A percentile compares a stretch with the other conserved stretches of the same genome.
These are phyloP conservation scores for thale cress (Arabidopsis thaliana) DNA, from an alignment of 345 rosid genomes.

Conservation along the genomic window TAIR10.1 NC_003071.7:9042001-9042500, in stretches of 20 bases:
- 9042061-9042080: conserved; percentile 77
- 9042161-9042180: conserved; percentile 94
- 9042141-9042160: conserved; percentile 78
- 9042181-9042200: conserved; percentile 92
- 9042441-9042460: conserved; percentile 59
- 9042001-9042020: conserved; percentile 8
- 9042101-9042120: conserved; percentile 73
- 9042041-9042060: conserved; percentile 5
- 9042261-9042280: conserved; percentile 88
- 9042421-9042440: conserved; percentile 69
- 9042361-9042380: conserved; percentile 5
- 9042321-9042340: neutral
- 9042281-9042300: conserved; percentile 21
- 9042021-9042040: conserved; percentile 1
- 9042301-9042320: conserved; percentile 11
- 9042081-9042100: conserved; percentile 89
- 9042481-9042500: conserved; percentile 65
- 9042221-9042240: conserved; percentile 61
- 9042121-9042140: conserved; percentile 76
- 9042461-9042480: conserved; percentile 71
- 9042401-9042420: conserved; percentile 72
- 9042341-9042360: neutral
- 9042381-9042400: conserved; percentile 60
- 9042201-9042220: conserved; percentile 78
- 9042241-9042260: conserved; percentile 50